Evolutionary conservation across 169 alveolate genomes (phyloP), one percentile per base, ranked within the genome.

Genomic region (Perkinsus olseni): DNA sequence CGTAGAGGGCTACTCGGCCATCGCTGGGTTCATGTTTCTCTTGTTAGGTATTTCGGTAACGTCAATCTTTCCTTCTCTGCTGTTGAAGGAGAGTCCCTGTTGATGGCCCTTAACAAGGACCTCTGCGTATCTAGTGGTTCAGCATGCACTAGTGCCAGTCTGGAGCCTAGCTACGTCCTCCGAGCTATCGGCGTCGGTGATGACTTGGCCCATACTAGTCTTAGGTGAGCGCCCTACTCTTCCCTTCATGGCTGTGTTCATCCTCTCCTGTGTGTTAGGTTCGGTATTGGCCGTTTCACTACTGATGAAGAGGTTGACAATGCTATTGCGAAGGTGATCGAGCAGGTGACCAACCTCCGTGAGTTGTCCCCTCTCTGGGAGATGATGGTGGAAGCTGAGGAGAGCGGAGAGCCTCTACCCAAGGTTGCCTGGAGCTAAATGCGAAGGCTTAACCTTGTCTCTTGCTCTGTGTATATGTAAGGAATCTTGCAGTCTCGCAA

Each of bases 171-270:
- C 38, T 99, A 99, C 95, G 99, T 99, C 20, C 95, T 99, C 74
- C 95, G 99, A 92, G 99, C 99, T 92, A 95, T 98, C 10, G 99
- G 99, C 24, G 98, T 98, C 21, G 96, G 98, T 17, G 99, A 98
- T 91, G 99, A 98, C 38, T 94, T 98, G 92, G 99, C 99, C 48
- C 99, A 98, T 94, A 98, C 99, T 17, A 96, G 99, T 13, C 95
- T 98, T 38, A 95, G 99, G 94, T 97, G 34, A 28, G 82, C 62
- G n/a, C n/a, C n/a, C n/a, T n/a, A 40, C 50, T 40, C 50, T 40
- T 3, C n/a, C n/a, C 50, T 40, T 11, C 50, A 40, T 40, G 50
- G 50, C 50, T 40, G 50, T 40, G 50, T 40, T 40, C 50, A 40
- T 40, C 50, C 50, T 40, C 50, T 62, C 34, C 50, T 6, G 21